Conservation (phyloP, 2,329 filamentous ascomycete genomes). For the Dactylellina sp. region DNA sequence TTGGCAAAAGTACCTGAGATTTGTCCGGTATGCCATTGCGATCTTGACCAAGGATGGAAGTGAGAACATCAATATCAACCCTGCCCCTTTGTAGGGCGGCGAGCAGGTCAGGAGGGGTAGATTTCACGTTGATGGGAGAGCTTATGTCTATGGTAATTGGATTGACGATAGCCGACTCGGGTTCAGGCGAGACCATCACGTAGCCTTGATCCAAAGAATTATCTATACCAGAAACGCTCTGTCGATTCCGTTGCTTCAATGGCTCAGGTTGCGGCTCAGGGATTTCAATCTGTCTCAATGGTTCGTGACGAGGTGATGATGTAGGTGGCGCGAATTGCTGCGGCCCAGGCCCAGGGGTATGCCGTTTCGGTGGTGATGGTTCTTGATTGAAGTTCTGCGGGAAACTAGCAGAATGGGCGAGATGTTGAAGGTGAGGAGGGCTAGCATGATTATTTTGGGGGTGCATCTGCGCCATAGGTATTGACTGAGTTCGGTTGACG, state of each 20-base stretch:
- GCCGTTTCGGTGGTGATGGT: slow-evolving; percentile 12
- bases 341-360: slow-evolving; percentile 18
- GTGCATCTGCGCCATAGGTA: slow-evolving; percentile 9
- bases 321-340: slow-evolving; percentile 23
- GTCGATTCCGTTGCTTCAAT: slow-evolving; percentile 19
- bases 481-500: slow-evolving; percentile 14
- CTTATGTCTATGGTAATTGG: slow-evolving; percentile 35
- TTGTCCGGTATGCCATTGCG: slow-evolving; percentile 45
- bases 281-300: slow-evolving; percentile 40
- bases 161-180: slow-evolving; percentile 9
- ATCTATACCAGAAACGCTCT: slow-evolving; percentile 23
- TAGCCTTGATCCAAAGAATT: slow-evolving; percentile 43
- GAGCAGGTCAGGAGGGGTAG: slow-evolving; percentile 31
- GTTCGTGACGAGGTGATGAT: slow-evolving; percentile 38
- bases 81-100: slow-evolving; percentile 27
- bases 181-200: slow-evolving; percentile 49
- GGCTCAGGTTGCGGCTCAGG: slow-evolving; percentile 33
- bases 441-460: slow-evolving; percentile 27
- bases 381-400: slow-evolving; percentile 28
- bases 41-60: slow-evolving; percentile 42
- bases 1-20: slow-evolving; percentile 26
- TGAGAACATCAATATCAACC: slow-evolving; percentile 35
- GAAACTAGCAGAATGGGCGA: slow-evolving; percentile 29
- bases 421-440: slow-evolving; percentile 15
- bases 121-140: slow-evolving; percentile 40